Percentiles rank a stretch among this genome's conserved stretches.
phyloP scores from a whole-genome alignment of 805 yeast genomes.

The Phaffomyces opuntiae region DNA sequence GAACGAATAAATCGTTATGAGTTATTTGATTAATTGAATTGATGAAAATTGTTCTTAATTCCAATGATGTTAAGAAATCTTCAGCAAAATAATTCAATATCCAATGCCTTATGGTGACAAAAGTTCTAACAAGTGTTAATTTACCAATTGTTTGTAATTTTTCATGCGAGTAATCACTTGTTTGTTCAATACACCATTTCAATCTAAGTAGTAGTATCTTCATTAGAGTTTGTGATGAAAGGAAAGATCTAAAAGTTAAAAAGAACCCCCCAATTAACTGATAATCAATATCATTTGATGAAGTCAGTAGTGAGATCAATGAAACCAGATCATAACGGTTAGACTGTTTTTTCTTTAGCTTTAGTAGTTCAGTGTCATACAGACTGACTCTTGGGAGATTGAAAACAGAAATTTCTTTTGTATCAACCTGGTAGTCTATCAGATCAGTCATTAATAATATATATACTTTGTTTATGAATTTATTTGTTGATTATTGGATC shows the following conservation, averaged over 20 bases:
- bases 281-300: slow-evolving; percentile 48
- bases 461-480: too few species aligned
- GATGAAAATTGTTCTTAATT: slow-evolving; percentile 39
- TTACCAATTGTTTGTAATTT: slow-evolving; percentile 45
- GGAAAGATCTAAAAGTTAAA: slow-evolving; percentile 69
- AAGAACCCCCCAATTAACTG: slow-evolving; percentile 78
- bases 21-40: slow-evolving; percentile 25
- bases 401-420: slow-evolving; percentile 1
- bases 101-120: slow-evolving; percentile 88
- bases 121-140: slow-evolving; percentile 68
- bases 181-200: slow-evolving; percentile 57
- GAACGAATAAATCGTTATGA: slow-evolving; percentile 21
- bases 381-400: slow-evolving; percentile 5
- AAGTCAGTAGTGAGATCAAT: slow-evolving; percentile 16
- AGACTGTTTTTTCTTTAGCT: neutral
- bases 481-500: too few species aligned
- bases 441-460: slow-evolving; percentile 5
- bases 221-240: slow-evolving; percentile 51
- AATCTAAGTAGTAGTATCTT: slow-evolving; percentile 57
- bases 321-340: slow-evolving; percentile 7
- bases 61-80: slow-evolving; percentile 58
- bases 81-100: slow-evolving; percentile 77
- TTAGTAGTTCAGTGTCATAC: neutral
- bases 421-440: slow-evolving; percentile 4
- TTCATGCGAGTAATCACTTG: slow-evolving; percentile 20